Conservation (phyloP, 768 basidiomycete genomes). For the Tricholoma bakamatsutake region DNA sequence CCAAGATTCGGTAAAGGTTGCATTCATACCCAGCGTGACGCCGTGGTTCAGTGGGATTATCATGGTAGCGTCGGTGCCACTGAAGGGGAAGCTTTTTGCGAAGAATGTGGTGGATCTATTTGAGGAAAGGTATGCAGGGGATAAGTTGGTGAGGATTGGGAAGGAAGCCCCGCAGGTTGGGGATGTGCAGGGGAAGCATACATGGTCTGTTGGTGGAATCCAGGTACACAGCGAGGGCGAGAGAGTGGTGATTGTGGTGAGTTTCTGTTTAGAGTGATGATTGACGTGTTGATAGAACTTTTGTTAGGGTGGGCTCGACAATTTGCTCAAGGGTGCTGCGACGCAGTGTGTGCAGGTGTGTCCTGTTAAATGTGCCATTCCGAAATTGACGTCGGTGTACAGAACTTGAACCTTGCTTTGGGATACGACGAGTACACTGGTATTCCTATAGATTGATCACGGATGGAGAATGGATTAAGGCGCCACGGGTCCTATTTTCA, state of each 20-base stretch:
- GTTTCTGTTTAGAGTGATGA: conserved; percentile 23
- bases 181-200: conserved; percentile 80
- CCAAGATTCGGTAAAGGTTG: conserved; percentile 45
- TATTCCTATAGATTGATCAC: conserved; percentile 41
- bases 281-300: neutral
- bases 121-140: conserved; percentile 67
- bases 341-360: conserved; percentile 95
- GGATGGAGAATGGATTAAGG: neutral
- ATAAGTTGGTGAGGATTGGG: conserved; percentile 65
- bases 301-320: conserved; percentile 84
- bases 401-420: conserved; percentile 89
- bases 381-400: neutral
- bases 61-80: conserved; percentile 78
- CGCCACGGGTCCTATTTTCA: neutral
- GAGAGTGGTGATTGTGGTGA: conserved; percentile 88
- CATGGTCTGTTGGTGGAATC: conserved; percentile 88
- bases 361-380: neutral
- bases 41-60: conserved; percentile 98
- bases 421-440: conserved; percentile 84
- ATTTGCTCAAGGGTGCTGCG: conserved; percentile 95
- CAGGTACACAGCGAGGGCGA: conserved; percentile 88
- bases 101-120: conserved; percentile 69
- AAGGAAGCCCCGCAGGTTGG: conserved; percentile 66
- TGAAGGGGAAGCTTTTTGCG: conserved; percentile 62
- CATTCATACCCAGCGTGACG: conserved; percentile 83